Evolutionary conservation across 495 filamentous ascomycete genomes (phyloP).

Genomic region (Xylaria castorea): DNA sequence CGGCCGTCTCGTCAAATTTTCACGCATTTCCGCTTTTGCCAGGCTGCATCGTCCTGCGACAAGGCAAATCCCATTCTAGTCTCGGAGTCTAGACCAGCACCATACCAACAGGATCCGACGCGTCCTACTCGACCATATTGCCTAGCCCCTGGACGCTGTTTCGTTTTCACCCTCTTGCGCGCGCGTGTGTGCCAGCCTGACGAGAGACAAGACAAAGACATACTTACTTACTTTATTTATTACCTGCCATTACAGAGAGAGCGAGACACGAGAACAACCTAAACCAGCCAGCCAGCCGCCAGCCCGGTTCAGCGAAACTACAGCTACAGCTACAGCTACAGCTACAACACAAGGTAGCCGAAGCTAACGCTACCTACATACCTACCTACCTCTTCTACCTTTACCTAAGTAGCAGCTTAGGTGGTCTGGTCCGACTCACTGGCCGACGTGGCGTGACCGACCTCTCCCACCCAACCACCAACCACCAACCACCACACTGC

Average conservation of each 20-base stretch:
- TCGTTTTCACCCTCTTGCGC: slow-evolving; percentile 16
- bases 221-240: background rate
- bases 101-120: slow-evolving; percentile 17
- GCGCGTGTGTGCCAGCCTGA: slow-evolving; percentile 21
- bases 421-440: background rate
- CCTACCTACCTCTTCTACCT: too few species aligned
- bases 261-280: slow-evolving; percentile 1
- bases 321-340: slow-evolving; percentile 13
- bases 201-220: slow-evolving; percentile 6
- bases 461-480: background rate
- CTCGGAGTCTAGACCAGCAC: slow-evolving; percentile 22
- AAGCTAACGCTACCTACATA: slow-evolving; percentile 6
- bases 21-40: slow-evolving; percentile 23
- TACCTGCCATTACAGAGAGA: background rate
- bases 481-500: background rate
- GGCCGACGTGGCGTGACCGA: slow-evolving; percentile 17
- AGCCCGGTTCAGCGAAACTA: background rate
- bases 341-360: background rate
- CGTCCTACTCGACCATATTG: slow-evolving; percentile 14
- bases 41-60: slow-evolving; percentile 23
- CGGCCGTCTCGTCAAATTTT: slow-evolving; percentile 22
- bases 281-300: slow-evolving; percentile 3
- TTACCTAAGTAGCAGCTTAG: background rate
- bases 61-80: background rate
- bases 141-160: slow-evolving; percentile 13